phyloP scores from a whole-genome alignment of 352 stramenopile species.

The Pythium angustatum region DNA sequence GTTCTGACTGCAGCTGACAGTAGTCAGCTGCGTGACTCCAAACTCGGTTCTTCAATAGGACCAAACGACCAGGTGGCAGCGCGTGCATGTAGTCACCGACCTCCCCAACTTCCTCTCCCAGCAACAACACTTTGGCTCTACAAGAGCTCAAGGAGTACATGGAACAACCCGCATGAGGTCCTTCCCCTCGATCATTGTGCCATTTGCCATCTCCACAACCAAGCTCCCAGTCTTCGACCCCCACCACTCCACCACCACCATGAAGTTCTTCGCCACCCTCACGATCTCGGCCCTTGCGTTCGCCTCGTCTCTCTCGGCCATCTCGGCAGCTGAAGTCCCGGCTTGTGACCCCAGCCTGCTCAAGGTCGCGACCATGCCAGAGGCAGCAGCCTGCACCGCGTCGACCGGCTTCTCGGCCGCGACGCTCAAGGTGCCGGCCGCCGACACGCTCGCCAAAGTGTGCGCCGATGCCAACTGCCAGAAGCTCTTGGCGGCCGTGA shows the following conservation, averaged over 20 bases:
- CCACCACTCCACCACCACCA: conserved; percentile 1
- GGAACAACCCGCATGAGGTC: neutral
- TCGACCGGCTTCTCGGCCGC: conserved; percentile 15
- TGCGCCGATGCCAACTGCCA: conserved; percentile 31
- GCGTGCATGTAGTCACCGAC: too few species aligned
- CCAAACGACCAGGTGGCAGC: too few species aligned
- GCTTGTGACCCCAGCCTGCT: conserved; percentile 14
- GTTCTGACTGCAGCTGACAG: too few species aligned
- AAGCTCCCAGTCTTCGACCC: neutral
- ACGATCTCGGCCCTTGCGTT: conserved; percentile 9
- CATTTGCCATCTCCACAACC: conserved; percentile 19
- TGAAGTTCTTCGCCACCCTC: conserved; percentile 24
- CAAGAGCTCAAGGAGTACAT: neutral
- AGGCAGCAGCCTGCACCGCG: conserved; percentile 12
- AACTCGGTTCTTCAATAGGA: too few species aligned
- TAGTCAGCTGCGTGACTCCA: too few species aligned
- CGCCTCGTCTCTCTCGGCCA: too few species aligned
- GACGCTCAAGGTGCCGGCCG: conserved; percentile 16
- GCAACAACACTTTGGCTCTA: neutral
- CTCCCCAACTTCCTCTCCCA: neutral
- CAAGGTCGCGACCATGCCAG: neutral
- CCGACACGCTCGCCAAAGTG: conserved; percentile 24
- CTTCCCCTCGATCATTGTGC: conserved; percentile 17
- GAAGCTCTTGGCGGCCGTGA: conserved; percentile 25
- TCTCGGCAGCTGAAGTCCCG: conserved; percentile 19